Conservation (phyloP, 352 stramenopile genomes). For the Elongisporangium senticosum region DNA sequence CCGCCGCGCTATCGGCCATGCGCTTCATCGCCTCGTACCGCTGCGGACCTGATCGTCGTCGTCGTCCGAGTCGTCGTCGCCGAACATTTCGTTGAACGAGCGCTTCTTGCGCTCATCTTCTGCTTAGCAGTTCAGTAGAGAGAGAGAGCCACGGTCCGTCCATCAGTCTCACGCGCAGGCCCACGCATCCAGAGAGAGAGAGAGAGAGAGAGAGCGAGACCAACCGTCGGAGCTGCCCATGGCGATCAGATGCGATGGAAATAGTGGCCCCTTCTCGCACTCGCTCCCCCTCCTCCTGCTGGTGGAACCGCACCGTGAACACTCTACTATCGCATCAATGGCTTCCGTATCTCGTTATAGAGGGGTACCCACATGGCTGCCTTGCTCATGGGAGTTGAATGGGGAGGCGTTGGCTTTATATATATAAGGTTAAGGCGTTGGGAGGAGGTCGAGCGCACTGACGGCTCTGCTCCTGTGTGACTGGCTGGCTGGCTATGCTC, state of each 20-base stretch:
- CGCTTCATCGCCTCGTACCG: conserved; percentile 14
- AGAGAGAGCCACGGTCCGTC: not conserved
- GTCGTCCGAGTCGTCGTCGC: conserved; percentile 74
- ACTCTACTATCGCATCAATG: not conserved
- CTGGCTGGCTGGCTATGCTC: not conserved
- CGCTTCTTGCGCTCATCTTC: conserved; percentile 80
- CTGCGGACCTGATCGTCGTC: conserved; percentile 48
- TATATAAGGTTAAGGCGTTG: not conserved
- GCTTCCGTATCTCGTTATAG: not conserved
- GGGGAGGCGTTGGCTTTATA: not conserved
- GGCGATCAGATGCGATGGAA: conserved; percentile 1
- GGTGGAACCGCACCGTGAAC: not conserved
- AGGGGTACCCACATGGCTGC: not conserved
- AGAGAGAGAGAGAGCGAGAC: conserved; percentile 8
- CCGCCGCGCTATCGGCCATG: not conserved
- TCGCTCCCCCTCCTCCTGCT: conserved; percentile 1
- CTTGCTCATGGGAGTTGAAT: not conserved
- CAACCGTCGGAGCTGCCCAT: conserved; percentile 61
- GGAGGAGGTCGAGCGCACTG: not conserved
- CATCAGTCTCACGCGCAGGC: not conserved
- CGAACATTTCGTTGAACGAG: conserved; percentile 87
- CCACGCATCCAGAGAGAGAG: not conserved
- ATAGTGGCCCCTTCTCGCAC: conserved; percentile 4
- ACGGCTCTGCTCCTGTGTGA: not conserved
- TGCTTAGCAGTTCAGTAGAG: conserved; percentile 10